Percentiles rank a stretch among this genome's conserved stretches.
Evolutionary conservation across 441 rosid genomes (phyloP).

Genomic region (Aleurites moluccanus): DNA sequence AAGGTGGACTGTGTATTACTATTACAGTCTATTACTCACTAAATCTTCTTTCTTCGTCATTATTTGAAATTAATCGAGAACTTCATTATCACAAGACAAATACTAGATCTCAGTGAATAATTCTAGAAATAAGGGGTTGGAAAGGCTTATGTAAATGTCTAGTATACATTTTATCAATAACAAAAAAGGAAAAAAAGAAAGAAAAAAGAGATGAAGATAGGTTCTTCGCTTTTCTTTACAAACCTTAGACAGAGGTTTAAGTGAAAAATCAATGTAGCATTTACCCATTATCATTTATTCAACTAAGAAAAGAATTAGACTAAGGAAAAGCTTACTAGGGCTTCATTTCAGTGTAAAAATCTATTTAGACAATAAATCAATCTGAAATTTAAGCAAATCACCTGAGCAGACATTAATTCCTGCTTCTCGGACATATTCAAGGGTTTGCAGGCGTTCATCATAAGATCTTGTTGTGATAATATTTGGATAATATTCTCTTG

Average conservation of each 20-base stretch:
- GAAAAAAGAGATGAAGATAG: no score
- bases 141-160: background rate
- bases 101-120: background rate
- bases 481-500: conserved; percentile 89
- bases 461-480: conserved; percentile 83
- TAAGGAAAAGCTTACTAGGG: no score
- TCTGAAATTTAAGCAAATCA: no score
- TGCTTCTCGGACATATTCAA: conserved; percentile 79
- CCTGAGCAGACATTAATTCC: conserved; percentile 99
- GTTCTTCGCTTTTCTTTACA: no score
- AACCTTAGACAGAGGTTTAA: no score
- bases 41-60: background rate
- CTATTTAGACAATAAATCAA: no score
- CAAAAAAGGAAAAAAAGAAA: background rate
- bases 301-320: no score
- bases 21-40: background rate
- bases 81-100: background rate
- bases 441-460: conserved; percentile 89
- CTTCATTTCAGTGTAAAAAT: no score
- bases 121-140: background rate
- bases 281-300: no score
- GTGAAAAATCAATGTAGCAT: no score
- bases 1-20: background rate
- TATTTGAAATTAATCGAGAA: background rate
- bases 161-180: background rate